phyloP scores from a whole-genome alignment of 495 filamentous ascomycete species.

The Neurospora terricola region DNA sequence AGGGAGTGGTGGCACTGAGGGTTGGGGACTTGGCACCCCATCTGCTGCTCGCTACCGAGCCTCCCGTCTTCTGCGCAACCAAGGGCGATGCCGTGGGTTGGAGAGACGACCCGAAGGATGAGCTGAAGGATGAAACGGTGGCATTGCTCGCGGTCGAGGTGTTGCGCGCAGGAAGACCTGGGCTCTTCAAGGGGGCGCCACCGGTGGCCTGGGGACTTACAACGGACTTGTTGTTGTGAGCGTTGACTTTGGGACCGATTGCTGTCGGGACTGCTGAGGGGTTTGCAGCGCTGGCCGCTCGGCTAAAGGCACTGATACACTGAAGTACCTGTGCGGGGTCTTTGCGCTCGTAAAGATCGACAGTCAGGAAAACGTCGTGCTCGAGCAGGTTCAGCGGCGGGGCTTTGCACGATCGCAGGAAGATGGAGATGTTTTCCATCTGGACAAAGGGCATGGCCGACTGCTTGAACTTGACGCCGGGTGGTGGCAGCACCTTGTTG shows the following conservation, averaged over 20 bases:
- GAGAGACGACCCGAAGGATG: constrained; percentile 31
- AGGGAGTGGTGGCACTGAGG: constrained; percentile 26
- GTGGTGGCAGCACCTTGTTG: constrained; percentile 67
- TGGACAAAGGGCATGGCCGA: constrained; percentile 96
- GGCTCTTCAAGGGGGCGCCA: constrained; percentile 4
- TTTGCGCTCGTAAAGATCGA: constrained; percentile 93
- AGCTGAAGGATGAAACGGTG: constrained; percentile 18
- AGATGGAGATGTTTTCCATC: constrained; percentile 99
- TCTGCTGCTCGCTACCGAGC: constrained; percentile 38
- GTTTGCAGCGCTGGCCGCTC: constrained; percentile 68
- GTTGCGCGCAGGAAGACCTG: constrained; percentile 42
- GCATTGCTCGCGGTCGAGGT: constrained; percentile 59
- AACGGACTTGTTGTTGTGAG: constrained; percentile 40
- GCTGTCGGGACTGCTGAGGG: constrained; percentile 61
- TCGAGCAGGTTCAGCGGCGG: constrained; percentile 79
- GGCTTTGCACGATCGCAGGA: constrained; percentile 75
- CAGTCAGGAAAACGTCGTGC: constrained; percentile 94
- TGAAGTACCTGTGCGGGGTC: constrained; percentile 95
- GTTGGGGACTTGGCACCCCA: constrained; percentile 48
- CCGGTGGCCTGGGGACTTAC: constrained; percentile 67
- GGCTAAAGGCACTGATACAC: constrained; percentile 84
- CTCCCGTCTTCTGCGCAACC: constrained; percentile 35
- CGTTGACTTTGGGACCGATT: constrained; percentile 55
- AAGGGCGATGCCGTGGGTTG: constrained; percentile 31
- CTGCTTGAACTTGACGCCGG: constrained; percentile 68